Conservation (phyloP, 2,329 filamentous ascomycete genomes). For the Clonostachys sp. region DNA sequence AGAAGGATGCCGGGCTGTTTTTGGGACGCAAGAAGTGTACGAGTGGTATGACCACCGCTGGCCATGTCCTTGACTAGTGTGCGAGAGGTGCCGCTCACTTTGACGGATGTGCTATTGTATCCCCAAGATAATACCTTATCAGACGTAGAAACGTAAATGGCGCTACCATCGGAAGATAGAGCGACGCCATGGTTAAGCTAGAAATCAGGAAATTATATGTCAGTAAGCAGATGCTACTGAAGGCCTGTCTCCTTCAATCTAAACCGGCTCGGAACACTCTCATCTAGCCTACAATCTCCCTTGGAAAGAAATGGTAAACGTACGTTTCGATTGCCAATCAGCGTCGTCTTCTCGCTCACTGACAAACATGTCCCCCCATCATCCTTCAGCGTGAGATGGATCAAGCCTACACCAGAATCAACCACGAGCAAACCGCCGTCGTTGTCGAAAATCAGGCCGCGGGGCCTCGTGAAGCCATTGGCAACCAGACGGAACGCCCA, state of each 20-base stretch:
- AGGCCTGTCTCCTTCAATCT: too few species aligned
- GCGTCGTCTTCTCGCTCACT: slow-evolving; percentile 23
- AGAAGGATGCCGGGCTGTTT: slow-evolving; percentile 52
- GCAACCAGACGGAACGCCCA: slow-evolving; percentile 39
- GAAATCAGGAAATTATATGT: background rate
- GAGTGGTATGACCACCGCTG: slow-evolving; percentile 56
- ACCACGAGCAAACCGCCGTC: slow-evolving; percentile 40
- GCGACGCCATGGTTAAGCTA: slow-evolving; percentile 55
- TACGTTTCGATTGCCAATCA: slow-evolving; percentile 28
- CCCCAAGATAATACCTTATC: slow-evolving; percentile 59
- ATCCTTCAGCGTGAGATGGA: slow-evolving; percentile 32
- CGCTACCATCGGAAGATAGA: slow-evolving; percentile 45
- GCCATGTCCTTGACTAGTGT: slow-evolving; percentile 60
- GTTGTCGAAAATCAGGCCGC: slow-evolving; percentile 39
- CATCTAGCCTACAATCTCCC: too few species aligned
- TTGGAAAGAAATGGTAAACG: slow-evolving; percentile 6
- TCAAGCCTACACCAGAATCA: slow-evolving; percentile 34
- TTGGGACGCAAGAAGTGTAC: slow-evolving; percentile 60
- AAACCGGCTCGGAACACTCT: too few species aligned
- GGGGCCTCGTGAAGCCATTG: slow-evolving; percentile 32
- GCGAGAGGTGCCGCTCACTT: slow-evolving; percentile 28
- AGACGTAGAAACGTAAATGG: slow-evolving; percentile 52
- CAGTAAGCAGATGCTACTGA: background rate
- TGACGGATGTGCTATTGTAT: slow-evolving; percentile 51
- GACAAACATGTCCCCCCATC: slow-evolving; percentile 33